Evolutionary conservation across 768 basidiomycete species (phyloP), one percentile per base, ranked within the genome.

Genomic region (Boletus reticuloceps): DNA sequence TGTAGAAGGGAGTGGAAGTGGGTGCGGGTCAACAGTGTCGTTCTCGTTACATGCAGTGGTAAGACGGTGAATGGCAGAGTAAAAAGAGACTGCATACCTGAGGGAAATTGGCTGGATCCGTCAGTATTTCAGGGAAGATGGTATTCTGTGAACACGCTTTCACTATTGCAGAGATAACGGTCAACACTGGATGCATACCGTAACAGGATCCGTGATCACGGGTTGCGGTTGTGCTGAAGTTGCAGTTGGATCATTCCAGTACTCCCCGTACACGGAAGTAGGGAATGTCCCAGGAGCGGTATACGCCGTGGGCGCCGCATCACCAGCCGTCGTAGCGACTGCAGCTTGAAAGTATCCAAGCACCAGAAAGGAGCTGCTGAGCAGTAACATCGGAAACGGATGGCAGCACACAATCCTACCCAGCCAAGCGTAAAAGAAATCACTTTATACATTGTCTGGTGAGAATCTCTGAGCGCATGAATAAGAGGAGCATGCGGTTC

Each of bases 191-290:
- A 38, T 22, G 57, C 72, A 42, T 51, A 86, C 87, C 45, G 78
- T 76, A 38, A 86, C 79, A 4, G 85, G 83, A 67, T 89, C 87
- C 16, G 85, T 80, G 42, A 89, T 77, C 32, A 88, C 77, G 4
- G 87, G 87, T 65, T 88, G 86, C 5, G 81, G 82, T 67, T 89
- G 86, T 1, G 77, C 81, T 17, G 80, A 79, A 5, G 87, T 88
- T 17, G 79, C 83, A 4, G 84, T 88, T n/a, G 87, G 85, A 89
- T 45, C 34, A 14, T 36, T 36, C 34, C 34, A 36, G 34, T 36
- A 36, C 14, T 78, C 73, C 19, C 71, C 68, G 64, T 81, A 88
- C 22, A 77, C 70, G 4, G 82, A 78, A 2, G 85, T 84, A 1
- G 86, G 85, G 64, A 86, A 88, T 6, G 69, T 58, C 16, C 84